phyloP scores from a whole-genome alignment of 768 basidiomycete species.

The Boletus patriciae region DNA sequence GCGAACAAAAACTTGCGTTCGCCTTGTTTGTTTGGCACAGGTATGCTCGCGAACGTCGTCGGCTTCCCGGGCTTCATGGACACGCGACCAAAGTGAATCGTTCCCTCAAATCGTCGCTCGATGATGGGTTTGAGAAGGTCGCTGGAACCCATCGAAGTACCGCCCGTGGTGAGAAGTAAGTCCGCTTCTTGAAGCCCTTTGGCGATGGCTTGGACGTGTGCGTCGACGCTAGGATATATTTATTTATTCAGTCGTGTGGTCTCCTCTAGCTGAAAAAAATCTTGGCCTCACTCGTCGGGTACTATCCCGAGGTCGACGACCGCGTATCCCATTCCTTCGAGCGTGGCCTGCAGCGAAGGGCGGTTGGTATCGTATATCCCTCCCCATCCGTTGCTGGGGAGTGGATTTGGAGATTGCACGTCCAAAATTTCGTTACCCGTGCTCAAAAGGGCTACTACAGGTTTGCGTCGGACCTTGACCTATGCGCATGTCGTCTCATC shows the following conservation, averaged over 20 bases:
- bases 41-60: constrained; percentile 84
- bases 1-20: constrained; percentile 70
- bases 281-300: constrained; percentile 57
- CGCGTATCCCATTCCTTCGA: constrained; percentile 72
- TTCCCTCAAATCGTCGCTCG: constrained; percentile 73
- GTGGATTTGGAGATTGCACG: constrained; percentile 44
- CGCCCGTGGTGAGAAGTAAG: constrained; percentile 81
- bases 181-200: constrained; percentile 64
- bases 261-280: neutral
- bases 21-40: constrained; percentile 35
- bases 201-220: constrained; percentile 57
- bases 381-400: constrained; percentile 51
- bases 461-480: constrained; percentile 71
- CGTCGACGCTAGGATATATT: constrained; percentile 45
- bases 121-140: constrained; percentile 89
- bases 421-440: constrained; percentile 84
- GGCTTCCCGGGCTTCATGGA: constrained; percentile 85
- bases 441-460: constrained; percentile 76
- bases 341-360: constrained; percentile 68
- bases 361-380: constrained; percentile 87
- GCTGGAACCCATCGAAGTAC: constrained; percentile 88
- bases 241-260: neutral
- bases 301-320: constrained; percentile 83
- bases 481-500: constrained; percentile 27
- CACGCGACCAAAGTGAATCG: constrained; percentile 83